These are phyloP conservation scores for Globisporangium spiculum DNA, from an alignment of 352 stramenopile species.

Conservation along the genomic window DNA sequence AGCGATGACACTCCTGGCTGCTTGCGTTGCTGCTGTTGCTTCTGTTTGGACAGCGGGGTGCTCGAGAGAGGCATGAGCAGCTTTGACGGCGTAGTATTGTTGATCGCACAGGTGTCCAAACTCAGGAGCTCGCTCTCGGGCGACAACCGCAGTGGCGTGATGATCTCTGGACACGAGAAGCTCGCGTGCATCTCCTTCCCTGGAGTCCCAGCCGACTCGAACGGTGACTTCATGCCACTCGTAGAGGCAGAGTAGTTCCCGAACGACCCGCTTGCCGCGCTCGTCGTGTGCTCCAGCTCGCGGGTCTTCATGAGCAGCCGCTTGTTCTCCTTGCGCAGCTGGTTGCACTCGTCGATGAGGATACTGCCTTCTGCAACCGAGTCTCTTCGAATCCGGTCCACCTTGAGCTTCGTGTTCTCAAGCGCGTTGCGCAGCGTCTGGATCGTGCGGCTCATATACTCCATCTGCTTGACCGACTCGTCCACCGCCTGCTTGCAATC, in stretches of 20 bases:
- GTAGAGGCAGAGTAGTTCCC: neutral
- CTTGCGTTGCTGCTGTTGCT: conserved; percentile 27
- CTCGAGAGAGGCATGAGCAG: conserved; percentile 26
- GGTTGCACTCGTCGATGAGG: conserved; percentile 80
- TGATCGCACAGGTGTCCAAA: conserved; percentile 18
- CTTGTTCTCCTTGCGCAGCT: conserved; percentile 75
- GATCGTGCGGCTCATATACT: conserved; percentile 80
- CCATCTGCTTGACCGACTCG: conserved; percentile 75
- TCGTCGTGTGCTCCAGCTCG: conserved; percentile 49
- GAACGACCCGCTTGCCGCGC: conserved; percentile 9
- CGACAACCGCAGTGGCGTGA: conserved; percentile 18
- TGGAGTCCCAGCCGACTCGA: neutral
- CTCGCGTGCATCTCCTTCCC: conserved; percentile 22
- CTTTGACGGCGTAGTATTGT: conserved; percentile 15
- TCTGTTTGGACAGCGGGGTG: conserved; percentile 31
- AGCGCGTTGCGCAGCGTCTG: conserved; percentile 54
- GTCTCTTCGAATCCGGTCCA: conserved; percentile 64
- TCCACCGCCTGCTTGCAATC: conserved; percentile 75
- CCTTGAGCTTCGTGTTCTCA: conserved; percentile 68
- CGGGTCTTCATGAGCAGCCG: conserved; percentile 56
- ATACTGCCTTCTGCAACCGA: conserved; percentile 75
- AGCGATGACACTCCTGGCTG: neutral
- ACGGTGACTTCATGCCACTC: conserved; percentile 15
- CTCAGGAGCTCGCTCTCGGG: conserved; percentile 19
- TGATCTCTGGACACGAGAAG: conserved; percentile 35